Conservation (phyloP, 495 filamentous ascomycete genomes). For the Lophiostoma macrostomum region DNA sequence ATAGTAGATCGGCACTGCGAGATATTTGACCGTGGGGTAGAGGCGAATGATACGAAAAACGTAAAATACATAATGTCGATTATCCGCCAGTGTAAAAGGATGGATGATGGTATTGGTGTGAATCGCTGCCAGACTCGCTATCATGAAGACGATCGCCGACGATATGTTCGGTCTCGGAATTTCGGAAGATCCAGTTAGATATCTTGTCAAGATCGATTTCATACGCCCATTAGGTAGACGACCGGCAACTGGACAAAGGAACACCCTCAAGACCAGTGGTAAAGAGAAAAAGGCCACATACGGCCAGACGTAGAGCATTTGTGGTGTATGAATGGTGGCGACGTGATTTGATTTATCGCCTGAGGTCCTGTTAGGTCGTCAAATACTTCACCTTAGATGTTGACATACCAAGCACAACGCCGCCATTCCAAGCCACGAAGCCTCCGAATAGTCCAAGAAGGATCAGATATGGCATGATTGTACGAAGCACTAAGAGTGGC, state of each 20-base stretch:
- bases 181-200: constrained; percentile 37
- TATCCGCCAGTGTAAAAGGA: constrained; percentile 94
- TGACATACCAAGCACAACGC: constrained; percentile 77
- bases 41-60: constrained; percentile 76
- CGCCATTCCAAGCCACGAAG: constrained; percentile 83
- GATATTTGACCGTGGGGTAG: constrained; percentile 63
- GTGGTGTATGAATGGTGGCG: constrained; percentile 80
- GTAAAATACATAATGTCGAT: constrained; percentile 96
- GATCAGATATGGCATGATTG: constrained; percentile 63
- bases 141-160: constrained; percentile 43
- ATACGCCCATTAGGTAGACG: constrained; percentile 13
- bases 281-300: constrained; percentile 85
- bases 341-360: constrained; percentile 93
- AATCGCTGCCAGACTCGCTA: constrained; percentile 56
- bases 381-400: background rate
- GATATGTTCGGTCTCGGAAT: constrained; percentile 40
- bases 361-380: constrained; percentile 36
- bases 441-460: constrained; percentile 65
- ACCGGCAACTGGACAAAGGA: constrained; percentile 30
- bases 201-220: constrained; percentile 14
- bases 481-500: constrained; percentile 46
- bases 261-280: constrained; percentile 63
- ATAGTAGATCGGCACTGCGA: constrained; percentile 61
- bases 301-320: constrained; percentile 94
- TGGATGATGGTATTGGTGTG: constrained; percentile 89